Conservation (phyloP, 2,329 filamentous ascomycete genomes). For the Fusarium sulawesiense region DNA sequence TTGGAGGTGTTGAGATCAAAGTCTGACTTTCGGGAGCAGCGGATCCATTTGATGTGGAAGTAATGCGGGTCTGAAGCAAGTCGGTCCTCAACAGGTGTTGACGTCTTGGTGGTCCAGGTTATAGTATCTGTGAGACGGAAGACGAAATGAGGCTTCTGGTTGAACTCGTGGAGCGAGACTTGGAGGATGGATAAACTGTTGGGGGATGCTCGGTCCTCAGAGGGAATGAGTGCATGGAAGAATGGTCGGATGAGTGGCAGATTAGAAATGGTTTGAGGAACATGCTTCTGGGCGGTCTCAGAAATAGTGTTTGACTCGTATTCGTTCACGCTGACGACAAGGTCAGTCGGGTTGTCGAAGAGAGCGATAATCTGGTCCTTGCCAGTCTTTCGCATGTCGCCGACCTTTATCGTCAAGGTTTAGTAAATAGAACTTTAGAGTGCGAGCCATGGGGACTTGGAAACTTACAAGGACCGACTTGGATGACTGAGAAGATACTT, state of each 20-base stretch:
- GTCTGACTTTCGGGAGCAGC: neutral
- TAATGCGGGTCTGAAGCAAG: neutral
- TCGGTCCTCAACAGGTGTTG: neutral
- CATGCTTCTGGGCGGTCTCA: neutral
- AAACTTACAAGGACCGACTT: neutral
- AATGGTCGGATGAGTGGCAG: neutral
- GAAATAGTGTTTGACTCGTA: neutral
- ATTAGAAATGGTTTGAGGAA: neutral
- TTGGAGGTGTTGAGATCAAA: neutral
- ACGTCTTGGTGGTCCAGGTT: neutral
- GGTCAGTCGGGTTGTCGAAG: neutral
- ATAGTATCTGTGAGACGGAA: neutral
- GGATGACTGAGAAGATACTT: neutral
- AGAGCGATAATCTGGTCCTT: neutral
- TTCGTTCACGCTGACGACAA: neutral
- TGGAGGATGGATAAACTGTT: neutral
- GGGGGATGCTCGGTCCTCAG: neutral
- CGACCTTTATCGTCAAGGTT: accelerated
- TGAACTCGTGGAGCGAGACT: neutral
- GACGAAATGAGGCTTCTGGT: neutral
- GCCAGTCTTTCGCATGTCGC: neutral
- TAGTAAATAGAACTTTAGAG: neutral
- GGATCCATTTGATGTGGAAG: neutral
- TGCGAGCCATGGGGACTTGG: neutral
- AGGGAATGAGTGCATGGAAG: neutral